phyloP scores from a whole-genome alignment of 1,284 basidiomycete species.

The Trametes versicolor region DNA sequence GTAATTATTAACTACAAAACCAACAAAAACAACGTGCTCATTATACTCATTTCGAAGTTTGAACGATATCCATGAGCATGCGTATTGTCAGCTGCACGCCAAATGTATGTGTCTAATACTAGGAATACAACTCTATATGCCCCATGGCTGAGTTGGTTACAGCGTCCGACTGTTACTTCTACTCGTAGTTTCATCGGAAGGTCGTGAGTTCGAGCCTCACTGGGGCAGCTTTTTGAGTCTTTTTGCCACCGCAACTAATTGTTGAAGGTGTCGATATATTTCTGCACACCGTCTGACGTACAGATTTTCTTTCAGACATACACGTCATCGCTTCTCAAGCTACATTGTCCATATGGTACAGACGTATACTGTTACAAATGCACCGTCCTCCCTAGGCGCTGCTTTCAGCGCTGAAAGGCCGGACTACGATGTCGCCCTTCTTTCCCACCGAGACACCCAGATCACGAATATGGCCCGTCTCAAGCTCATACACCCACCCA shows the following conservation, averaged over 20 bases:
- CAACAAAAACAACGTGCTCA: too few relatives aligned
- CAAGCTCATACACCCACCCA: conserved; percentile 88
- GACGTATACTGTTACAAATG: too few relatives aligned
- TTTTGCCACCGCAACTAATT: background rate
- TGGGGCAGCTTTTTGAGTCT: conserved; percentile 61
- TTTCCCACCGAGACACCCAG: conserved; percentile 55
- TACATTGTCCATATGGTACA: too few relatives aligned
- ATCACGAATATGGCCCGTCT: conserved; percentile 75
- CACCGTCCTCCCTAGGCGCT: too few relatives aligned
- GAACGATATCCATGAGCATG: too few relatives aligned
- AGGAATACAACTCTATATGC: conserved; percentile 53
- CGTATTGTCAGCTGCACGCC: too few relatives aligned
- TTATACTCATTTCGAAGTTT: too few relatives aligned
- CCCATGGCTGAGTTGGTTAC: conserved; percentile 84
- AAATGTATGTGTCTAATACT: too few relatives aligned
- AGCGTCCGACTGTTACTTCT: conserved; percentile 77
- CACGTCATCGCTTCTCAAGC: too few relatives aligned
- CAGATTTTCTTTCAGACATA: too few relatives aligned
- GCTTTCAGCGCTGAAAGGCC: background rate
- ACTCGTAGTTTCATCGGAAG: conserved; percentile 61
- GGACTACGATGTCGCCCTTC: conserved; percentile 20
- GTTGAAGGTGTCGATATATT: too few relatives aligned
- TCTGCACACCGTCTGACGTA: too few relatives aligned
- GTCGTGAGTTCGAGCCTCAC: conserved; percentile 81
- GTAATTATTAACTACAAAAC: background rate